Conservation (phyloP, 257 asterid species). For the Haberlea rhodopensis region DNA sequence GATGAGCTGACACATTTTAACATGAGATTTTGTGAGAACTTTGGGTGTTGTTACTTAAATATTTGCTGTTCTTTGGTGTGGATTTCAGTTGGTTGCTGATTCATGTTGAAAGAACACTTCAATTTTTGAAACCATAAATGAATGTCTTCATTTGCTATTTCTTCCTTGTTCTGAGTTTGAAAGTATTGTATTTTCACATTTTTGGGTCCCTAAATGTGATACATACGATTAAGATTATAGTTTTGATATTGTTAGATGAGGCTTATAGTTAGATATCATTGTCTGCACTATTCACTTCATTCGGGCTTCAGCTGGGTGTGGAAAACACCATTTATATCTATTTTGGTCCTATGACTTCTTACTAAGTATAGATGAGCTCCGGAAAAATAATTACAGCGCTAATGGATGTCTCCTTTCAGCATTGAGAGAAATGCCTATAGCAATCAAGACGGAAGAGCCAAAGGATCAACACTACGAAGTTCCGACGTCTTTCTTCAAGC, state of each 20-base stretch:
- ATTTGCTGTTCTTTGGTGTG: no score
- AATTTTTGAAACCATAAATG: no score
- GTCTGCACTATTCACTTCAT: no score
- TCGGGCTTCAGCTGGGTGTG: no score
- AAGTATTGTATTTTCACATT: background rate
- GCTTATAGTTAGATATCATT: background rate
- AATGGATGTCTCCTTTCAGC: slow-evolving; percentile 47
- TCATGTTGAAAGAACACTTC: no score
- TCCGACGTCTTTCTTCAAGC: slow-evolving; percentile 89
- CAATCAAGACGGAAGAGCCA: slow-evolving; percentile 71
- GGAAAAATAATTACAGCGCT: no score
- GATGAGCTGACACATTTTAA: no score
- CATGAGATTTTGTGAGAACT: no score
- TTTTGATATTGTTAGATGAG: background rate
- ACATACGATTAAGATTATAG: background rate
- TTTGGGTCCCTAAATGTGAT: background rate
- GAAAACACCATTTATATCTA: no score
- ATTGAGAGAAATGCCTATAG: slow-evolving; percentile 81
- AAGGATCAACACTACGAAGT: slow-evolving; percentile 85
- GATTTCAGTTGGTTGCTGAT: no score
- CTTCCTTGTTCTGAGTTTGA: background rate
- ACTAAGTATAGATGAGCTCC: background rate
- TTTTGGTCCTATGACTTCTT: background rate
- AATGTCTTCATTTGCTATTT: no score
- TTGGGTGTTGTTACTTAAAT: no score